Conservation (phyloP, 1,284 basidiomycete species). For the Trichosporon asahii region DNA sequence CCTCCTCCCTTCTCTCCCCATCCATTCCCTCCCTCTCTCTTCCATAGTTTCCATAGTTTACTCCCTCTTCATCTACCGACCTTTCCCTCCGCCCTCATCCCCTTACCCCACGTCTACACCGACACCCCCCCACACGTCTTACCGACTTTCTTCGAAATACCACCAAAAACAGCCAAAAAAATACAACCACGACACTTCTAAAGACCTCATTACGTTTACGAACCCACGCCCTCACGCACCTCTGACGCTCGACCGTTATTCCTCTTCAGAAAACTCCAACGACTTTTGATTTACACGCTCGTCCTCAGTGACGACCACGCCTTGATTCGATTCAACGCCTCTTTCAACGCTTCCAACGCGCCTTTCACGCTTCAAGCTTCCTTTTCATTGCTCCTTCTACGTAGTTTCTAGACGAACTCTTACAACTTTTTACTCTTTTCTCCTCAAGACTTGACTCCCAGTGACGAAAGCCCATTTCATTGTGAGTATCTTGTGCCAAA, state of each 20-base stretch:
- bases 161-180: constrained; percentile 3
- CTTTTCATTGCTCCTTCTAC: not conserved
- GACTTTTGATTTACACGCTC: not conserved
- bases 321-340: not conserved
- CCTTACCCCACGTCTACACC: constrained; percentile 5
- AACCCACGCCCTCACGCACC: constrained; percentile 10
- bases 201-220: constrained; percentile 2
- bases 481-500: not conserved
- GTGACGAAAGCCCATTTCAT: constrained; percentile 8
- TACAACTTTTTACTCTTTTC: not conserved
- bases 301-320: not conserved
- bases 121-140: constrained; percentile 3
- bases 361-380: not conserved
- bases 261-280: not conserved
- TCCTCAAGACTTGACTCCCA: constrained; percentile 2
- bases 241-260: not conserved
- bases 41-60: not conserved
- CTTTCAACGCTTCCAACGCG: not conserved
- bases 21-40: not conserved
- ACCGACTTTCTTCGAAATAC: not conserved
- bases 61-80: not conserved
- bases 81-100: not conserved
- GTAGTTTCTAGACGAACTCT: constrained; percentile 11
- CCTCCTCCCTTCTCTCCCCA: not conserved
- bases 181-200: constrained; percentile 8